Evolutionary conservation across 2,329 filamentous ascomycete genomes (phyloP), one percentile per base, ranked within the genome.

Genomic region (Cladosporium sp.): DNA sequence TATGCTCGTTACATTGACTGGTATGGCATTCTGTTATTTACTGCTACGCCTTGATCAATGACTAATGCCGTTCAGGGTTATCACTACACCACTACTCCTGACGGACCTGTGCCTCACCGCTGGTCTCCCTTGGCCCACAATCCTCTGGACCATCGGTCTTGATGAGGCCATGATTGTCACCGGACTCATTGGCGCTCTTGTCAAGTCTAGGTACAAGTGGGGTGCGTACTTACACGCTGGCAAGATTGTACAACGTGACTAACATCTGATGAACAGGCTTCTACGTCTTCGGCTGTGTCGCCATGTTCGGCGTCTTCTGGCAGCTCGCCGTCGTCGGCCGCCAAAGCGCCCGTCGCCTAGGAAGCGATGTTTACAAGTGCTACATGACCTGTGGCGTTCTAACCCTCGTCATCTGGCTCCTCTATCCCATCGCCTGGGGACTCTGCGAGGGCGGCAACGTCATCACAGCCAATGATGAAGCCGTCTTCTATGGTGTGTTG

Each of bases 1-100:
- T 87, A 84, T 59, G 82, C 82, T 34, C 78, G 84, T 20, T 87
- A 86, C 66, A 81, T 86, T 58, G 83, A 85, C 65, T 85, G 82
- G 82, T 77, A 74, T 25, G 36, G 9, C 15, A 15, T 12, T 11
- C 15, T 3, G 11, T 15, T 8, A 37, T 15, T 11, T 12, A 5
- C 15, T 11, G 11, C 15, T 11, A 37, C 11, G 11, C 15, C 11
- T 37, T 37, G 9, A 37, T 37, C 15, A 37, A 37, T 37, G 36
- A 15, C 15, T 37, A 12, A 11, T 37, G 9, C 15, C 36, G 12
- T 15, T 15, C 36, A 37, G 36, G 36, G 9, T 37, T 15, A 72
- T 77, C 66, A 72, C 85, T 55, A 87, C 84, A 0, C 86, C 83
- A 0, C 84, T 84, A 3, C 72, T 88, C 2, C 72, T 88, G 6